phyloP scores from a whole-genome alignment of 2,329 filamentous ascomycete species.

The Ophiognomonia clavigignenti-juglandacearum region DNA sequence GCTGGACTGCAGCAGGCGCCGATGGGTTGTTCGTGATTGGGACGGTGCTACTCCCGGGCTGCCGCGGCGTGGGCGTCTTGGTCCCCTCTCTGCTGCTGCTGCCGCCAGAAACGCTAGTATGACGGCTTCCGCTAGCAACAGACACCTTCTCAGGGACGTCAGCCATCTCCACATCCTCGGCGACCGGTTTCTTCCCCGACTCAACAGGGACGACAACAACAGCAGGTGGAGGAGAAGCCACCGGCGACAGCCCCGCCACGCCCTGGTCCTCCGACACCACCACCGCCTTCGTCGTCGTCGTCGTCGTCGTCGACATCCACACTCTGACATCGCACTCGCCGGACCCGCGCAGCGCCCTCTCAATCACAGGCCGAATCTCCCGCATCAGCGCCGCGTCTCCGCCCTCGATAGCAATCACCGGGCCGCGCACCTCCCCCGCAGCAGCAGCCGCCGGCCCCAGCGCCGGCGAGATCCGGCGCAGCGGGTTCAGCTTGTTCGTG shows the following conservation, averaged over 20 bases:
- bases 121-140: conserved; percentile 1
- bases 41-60: neutral
- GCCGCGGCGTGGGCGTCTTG: neutral
- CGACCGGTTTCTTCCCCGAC: conserved; percentile 29
- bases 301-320: conserved; percentile 36
- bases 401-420: conserved; percentile 81
- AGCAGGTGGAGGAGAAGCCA: neutral
- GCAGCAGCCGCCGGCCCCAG: conserved; percentile 34
- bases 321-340: conserved; percentile 41
- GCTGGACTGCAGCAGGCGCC: neutral
- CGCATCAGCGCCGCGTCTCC: conserved; percentile 47
- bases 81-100: neutral
- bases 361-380: conserved; percentile 60
- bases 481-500: conserved; percentile 68
- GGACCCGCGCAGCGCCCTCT: conserved; percentile 51
- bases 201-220: conserved; percentile 14
- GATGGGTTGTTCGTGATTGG: neutral
- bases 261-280: neutral
- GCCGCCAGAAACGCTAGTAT: conserved; percentile 1
- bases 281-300: too few species aligned
- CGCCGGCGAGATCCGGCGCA: conserved; percentile 71
- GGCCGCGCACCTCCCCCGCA: conserved; percentile 54
- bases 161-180: conserved; percentile 5
- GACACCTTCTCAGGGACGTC: neutral
- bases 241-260: too few species aligned